A percentile compares a stretch with the other conserved stretches of the same genome.
phyloP scores from a whole-genome alignment of 257 asterid species.

The Solanum virginianum region DNA sequence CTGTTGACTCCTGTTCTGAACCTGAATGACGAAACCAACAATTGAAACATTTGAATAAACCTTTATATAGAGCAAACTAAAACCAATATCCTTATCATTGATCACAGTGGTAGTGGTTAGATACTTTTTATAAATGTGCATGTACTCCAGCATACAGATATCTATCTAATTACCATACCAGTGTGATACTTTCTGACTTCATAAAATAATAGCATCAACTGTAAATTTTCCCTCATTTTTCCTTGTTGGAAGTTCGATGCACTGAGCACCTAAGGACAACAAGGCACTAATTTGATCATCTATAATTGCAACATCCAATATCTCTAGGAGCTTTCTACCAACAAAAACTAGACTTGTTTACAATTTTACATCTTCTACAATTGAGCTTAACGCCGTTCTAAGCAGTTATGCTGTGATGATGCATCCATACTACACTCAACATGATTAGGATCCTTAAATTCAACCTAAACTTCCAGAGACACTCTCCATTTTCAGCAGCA shows the following conservation, averaged over 20 bases:
- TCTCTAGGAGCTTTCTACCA: not conserved
- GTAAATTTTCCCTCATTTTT: not conserved
- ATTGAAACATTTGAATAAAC: not conserved
- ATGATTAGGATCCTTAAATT: not conserved
- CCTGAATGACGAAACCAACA: constrained; percentile 31
- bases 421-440: not conserved
- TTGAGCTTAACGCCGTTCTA: not conserved
- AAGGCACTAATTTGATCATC: not conserved
- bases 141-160: not conserved
- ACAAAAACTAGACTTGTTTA: not conserved
- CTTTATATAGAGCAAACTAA: not conserved
- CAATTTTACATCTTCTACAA: not conserved
- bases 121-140: not conserved
- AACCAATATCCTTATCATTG: not conserved
- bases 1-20: constrained; percentile 79
- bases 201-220: not conserved
- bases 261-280: not conserved
- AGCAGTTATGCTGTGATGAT: not conserved
- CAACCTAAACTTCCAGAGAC: not conserved
- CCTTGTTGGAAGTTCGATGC: not conserved
- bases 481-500: not conserved
- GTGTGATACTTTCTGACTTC: not conserved
- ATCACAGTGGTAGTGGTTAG: not conserved
- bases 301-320: not conserved
- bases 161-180: not conserved